Evolutionary conservation across 192 early-diverging fungal species (phyloP).

Genomic region (Coemansia sp.): DNA sequence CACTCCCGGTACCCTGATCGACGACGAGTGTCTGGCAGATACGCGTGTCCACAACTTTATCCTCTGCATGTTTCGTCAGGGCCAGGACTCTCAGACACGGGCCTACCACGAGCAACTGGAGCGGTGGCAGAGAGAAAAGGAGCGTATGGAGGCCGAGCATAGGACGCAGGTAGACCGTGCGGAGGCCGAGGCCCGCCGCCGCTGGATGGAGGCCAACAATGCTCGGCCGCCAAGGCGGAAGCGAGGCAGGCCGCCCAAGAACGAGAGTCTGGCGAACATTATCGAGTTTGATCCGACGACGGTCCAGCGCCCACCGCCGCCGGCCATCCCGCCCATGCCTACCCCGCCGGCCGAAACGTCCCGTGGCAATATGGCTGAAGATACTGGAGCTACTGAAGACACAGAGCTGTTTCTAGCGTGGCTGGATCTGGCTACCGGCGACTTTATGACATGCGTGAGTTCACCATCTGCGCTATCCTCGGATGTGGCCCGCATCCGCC

Average conservation of each 20-base stretch:
- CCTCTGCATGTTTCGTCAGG: constrained; percentile 44
- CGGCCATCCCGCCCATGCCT: background rate
- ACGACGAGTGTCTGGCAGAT: constrained; percentile 59
- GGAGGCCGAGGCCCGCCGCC: constrained; percentile 1
- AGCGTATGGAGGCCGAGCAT: background rate
- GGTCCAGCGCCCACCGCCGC: constrained; percentile 7
- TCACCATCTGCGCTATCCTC: constrained; percentile 47
- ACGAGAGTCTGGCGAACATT: background rate
- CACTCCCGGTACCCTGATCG: constrained; percentile 82
- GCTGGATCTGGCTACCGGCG: constrained; percentile 88
- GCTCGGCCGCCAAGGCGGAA: too few relatives aligned
- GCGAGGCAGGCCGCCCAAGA: constrained; percentile 8
- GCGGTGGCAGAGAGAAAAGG: background rate
- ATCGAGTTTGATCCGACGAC: constrained; percentile 16
- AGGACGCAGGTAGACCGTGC: background rate
- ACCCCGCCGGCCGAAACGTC: background rate
- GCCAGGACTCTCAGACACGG: too few relatives aligned
- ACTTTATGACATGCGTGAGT: constrained; percentile 66
- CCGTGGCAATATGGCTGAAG: too few relatives aligned
- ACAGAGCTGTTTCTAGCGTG: constrained; percentile 69
- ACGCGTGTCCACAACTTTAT: constrained; percentile 71
- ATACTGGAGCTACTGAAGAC: background rate
- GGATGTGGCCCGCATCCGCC: constrained; percentile 77
- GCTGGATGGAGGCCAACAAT: constrained; percentile 11
- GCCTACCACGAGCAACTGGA: constrained; percentile 2